Evolutionary conservation across 2,329 filamentous ascomycete genomes (phyloP), one percentile per base, ranked within the genome.

Genomic region (Podosphaera xanthii): DNA sequence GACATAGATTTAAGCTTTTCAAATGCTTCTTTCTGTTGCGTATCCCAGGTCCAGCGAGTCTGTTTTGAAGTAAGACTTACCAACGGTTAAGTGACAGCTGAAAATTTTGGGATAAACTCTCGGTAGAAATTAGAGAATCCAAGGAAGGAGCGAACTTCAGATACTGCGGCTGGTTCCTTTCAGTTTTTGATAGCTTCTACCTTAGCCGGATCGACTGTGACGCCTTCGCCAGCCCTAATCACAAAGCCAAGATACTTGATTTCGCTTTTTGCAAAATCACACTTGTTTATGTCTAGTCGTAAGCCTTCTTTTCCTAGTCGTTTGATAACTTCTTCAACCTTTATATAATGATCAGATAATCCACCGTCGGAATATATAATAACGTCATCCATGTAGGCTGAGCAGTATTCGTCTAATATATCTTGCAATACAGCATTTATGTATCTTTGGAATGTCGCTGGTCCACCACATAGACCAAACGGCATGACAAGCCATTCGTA

Each of bases 301-400:
- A 61, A 38, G 8, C 44, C 38, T 8, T 30, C 42, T 12, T 61
- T 34, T 9, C 48, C 14, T 14, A 61, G 60, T 38, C 46, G 10
- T 54, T 34, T 10, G 10, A 61, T 14, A 3, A 61, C 56, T 46
- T 59, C 53, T 14, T 60, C 10, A 14, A 61, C 34, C 36, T 61
- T 38, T 40, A 53, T 30, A 8, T n/a, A n/a, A 58, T 61, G 50
- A 2, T 59, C 42, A n/a, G 31, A 52, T 52, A 52, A 52, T 30
- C 31, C 48, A 52, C n/a, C 48, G 12, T 52, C 48, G 31, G 48
- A 52, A 34, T 52, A 52, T 7, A 52, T 12, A 22, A 52, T 52
- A 52, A 52, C 33, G 31, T 52, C n/a, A 52, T 52, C 48, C 48
- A 52, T 52, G 31, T 52, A 52, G 30, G n/a, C 48, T 52, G 48